Evolutionary conservation across 176 grass and related monocot genomes (phyloP), one percentile per base, ranked within the genome.

Genomic region (Tillandsia fasciculata): DNA sequence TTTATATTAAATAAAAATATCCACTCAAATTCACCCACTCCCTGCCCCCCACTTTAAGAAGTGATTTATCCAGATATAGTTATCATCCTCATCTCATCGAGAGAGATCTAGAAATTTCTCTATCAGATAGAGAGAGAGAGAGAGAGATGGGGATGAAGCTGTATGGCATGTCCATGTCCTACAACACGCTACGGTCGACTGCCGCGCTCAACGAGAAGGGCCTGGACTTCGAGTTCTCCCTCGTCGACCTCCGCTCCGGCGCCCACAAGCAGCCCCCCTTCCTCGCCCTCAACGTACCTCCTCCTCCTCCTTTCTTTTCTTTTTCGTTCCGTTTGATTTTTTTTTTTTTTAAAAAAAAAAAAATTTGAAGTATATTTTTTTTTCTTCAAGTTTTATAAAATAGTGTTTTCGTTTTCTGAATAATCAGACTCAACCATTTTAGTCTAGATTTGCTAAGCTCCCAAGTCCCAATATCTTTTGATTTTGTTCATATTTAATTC

Each of bases 241-340:
- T 49, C 81, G 83, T 96, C 78, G 92, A 96, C 74, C 83, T 96
- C 78, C 70, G 76, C 78, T 52, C 76, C 70, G 88, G 76, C 64
- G 88, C 73, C 1, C 92, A 96, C 73, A 92, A 96, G 63, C 79
- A 89, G 9, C 92, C 92, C 15, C 54, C 84, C 0, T 96, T 96
- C 78, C 81, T 96, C 64, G 83, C 86, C 7, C 81, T 90, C 63
- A 96, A 96, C 77, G 92, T 96, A 84, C 1, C 33, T 6, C 20
- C 10, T 48, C 2, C 22, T 9, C 2, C 5, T 72, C 18, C 26
- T 10, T 78, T 48, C 10, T 2, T 11, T 22, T 53, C 29, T 26
- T 50, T 28, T 20, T 20, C 20, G 20, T 20, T 20, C 20, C 20
- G 20, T 20, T 20, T 20, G 20, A 20, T 0, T 20, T 20, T 20